A percentile compares a stretch with the other conserved stretches of the same genome.
Conservation (phyloP, 805 yeast species). For the Saccharomycopsis selenospora region DNA sequence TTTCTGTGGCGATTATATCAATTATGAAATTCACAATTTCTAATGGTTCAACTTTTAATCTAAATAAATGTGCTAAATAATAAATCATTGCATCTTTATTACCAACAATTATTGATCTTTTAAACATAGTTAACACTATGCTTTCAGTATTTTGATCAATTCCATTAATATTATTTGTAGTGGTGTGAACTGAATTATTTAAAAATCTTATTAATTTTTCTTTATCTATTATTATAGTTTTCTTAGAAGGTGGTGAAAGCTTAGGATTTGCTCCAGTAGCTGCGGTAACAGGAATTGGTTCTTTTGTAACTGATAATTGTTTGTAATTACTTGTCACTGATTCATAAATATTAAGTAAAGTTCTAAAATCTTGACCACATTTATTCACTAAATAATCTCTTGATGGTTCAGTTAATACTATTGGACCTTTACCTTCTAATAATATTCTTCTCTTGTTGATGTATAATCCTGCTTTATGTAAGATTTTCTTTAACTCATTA, state of each 20-base stretch:
- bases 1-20: constrained; percentile 87
- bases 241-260: constrained; percentile 28
- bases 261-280: constrained; percentile 27
- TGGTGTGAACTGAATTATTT: background rate
- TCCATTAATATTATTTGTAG: background rate
- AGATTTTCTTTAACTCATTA: constrained; percentile 44
- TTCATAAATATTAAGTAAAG: background rate
- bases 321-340: background rate
- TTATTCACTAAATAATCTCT: background rate
- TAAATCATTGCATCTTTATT: constrained; percentile 87
- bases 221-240: constrained; percentile 29
- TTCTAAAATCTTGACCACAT: background rate
- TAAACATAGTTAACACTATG: constrained; percentile 40
- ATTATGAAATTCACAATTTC: constrained; percentile 88
- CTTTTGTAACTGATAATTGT: background rate
- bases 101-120: constrained; percentile 82
- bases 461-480: constrained; percentile 51
- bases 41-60: constrained; percentile 88
- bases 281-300: too few relatives aligned
- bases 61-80: constrained; percentile 79
- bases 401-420: background rate
- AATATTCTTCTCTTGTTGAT: constrained; percentile 54
- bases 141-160: background rate
- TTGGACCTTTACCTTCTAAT: constrained; percentile 30
- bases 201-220: background rate